Evolutionary conservation across 2,329 filamentous ascomycete species (phyloP), one percentile per base, ranked within the genome.

Genomic region (Rhinocladiella similis): DNA sequence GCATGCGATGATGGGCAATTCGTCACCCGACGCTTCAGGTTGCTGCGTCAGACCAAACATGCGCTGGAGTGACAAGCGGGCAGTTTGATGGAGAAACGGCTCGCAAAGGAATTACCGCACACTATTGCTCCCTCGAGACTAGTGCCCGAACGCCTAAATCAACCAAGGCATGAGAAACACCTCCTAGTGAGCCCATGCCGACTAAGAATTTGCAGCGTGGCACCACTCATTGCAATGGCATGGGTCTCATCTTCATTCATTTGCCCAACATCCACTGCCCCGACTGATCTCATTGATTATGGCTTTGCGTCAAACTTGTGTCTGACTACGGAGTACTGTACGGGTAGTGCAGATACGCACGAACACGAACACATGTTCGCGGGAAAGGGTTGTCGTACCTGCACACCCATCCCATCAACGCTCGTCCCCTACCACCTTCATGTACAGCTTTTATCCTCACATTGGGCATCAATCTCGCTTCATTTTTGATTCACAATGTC

Each of bases 191-290:
- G 19, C 14, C 16, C 16, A 18, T 19, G 10, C 10, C 16, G 19
- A 42, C 38, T 18, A 43, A 19, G 18, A 20, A 36, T 47, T 33
- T 7, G 45, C 25, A 39, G 25, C 53, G 59, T 61, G 59, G 59
- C 59, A 56, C 47, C 51, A 58, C 50, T 36, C 36, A 58, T 58
- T 61, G 55, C 54, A 33, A 61, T 53, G 39, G 43, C 46, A 47
- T 22, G 5, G 18, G 19, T 16, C 38, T 38, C 45, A 16, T 47
- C 27, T 9, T 22, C 16, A 5, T 27, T 10, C 14, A 13, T n/a
- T 20, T 39, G 29, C 42, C 33, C 13, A 13, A 43, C 13, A 54
- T 61, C 55, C 51, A 51, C 35, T 54, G 58, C 51, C 54, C 22
- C 22, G 22, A 25, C 57, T 41, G 33, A 35, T 41, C n/a, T 22